Conservation (phyloP, 2,329 filamentous ascomycete genomes). For the Ophiosphaerella narmari region DNA sequence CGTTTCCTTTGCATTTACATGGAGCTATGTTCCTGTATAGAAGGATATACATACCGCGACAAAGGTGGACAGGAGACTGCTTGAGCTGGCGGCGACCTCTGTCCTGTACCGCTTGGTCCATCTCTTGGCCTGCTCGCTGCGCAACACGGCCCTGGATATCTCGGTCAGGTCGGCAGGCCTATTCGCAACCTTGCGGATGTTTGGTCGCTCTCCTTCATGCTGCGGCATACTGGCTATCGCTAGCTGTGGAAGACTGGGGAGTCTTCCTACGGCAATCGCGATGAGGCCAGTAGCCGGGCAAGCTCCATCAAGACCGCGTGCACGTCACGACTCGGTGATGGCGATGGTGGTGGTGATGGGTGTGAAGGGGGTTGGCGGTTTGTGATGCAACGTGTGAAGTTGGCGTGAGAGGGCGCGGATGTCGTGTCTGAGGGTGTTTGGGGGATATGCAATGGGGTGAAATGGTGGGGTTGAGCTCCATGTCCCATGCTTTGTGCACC, state of each 20-base stretch:
- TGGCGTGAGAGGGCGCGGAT: constrained; percentile 5
- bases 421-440: constrained; percentile 16
- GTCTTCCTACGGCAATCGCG: constrained; percentile 66
- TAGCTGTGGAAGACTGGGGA: constrained; percentile 56
- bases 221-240: constrained; percentile 53
- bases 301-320: constrained; percentile 58
- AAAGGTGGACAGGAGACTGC: constrained; percentile 78
- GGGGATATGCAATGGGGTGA: constrained; percentile 31
- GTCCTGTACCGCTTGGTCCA: constrained; percentile 79
- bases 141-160: constrained; percentile 40
- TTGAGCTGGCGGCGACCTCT: constrained; percentile 76
- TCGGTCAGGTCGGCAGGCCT: constrained; percentile 47
- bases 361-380: constrained; percentile 9
- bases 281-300: constrained; percentile 58
- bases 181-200: constrained; percentile 25
- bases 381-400: constrained; percentile 33
- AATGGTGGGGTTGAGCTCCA: constrained; percentile 42
- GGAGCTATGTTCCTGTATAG: too few species aligned
- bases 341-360: constrained; percentile 11
- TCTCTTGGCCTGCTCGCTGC: constrained; percentile 51
- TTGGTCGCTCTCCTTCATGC: constrained; percentile 29
- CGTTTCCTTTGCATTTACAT: not conserved
- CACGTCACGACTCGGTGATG: constrained; percentile 23
- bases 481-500: constrained; percentile 28
- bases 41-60: constrained; percentile 58